These are phyloP conservation scores for Phytophthora pistaciae DNA, from an alignment of 352 stramenopile genomes.

Conservation along the genomic window DNA sequence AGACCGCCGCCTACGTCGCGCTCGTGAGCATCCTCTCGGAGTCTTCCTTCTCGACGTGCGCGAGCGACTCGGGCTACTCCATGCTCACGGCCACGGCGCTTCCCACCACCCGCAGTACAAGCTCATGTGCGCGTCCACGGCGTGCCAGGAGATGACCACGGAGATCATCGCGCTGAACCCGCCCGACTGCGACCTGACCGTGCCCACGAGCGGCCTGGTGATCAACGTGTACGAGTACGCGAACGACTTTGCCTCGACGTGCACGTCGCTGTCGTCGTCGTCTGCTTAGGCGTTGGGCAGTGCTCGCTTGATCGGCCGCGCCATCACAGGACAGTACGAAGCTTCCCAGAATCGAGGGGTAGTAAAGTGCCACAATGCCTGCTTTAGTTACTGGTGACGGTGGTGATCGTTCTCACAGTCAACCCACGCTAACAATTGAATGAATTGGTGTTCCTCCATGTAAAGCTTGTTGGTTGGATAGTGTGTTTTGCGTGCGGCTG, in stretches of 20 bases:
- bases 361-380: too few relatives aligned
- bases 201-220: conserved; percentile 35
- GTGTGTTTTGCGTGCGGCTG: too few relatives aligned
- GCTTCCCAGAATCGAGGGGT: too few relatives aligned
- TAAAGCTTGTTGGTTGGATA: too few relatives aligned
- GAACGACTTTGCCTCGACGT: conserved; percentile 23
- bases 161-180: conserved; percentile 25
- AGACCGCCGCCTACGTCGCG: conserved; percentile 22
- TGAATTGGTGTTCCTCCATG: too few relatives aligned
- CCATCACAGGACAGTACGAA: background rate
- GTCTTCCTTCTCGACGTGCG: conserved; percentile 19
- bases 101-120: conserved; percentile 28
- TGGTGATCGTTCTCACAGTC: too few relatives aligned
- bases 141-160: conserved; percentile 26
- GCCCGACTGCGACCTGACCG: conserved; percentile 29
- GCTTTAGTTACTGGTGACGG: too few relatives aligned
- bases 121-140: conserved; percentile 32
- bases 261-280: conserved; percentile 7
- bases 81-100: conserved; percentile 36
- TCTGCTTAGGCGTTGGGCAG: background rate
- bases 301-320: background rate
- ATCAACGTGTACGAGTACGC: conserved; percentile 31
- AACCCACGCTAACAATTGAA: too few relatives aligned
- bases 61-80: conserved; percentile 29
- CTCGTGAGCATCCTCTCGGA: conserved; percentile 22